Evolutionary conservation across 352 stramenopile species (phyloP), one percentile per base, ranked within the genome.

Genomic region (Globisporangium solare): DNA sequence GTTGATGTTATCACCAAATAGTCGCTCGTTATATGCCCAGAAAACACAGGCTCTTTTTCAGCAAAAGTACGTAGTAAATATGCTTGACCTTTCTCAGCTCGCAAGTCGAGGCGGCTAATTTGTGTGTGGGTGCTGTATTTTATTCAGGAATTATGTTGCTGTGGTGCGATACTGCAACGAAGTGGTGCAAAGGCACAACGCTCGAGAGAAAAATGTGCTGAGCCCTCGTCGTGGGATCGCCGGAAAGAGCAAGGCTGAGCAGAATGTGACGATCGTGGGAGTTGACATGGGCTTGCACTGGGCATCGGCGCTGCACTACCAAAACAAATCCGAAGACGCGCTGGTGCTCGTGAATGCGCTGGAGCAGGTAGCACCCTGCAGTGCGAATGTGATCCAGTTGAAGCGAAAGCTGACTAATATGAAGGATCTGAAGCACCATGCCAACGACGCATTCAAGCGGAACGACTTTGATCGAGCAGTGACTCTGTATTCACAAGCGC

Each of bases 321-420:
- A 84, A 27, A 82, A 86, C 57, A 83, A 88, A 58, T 56, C 74
- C 0, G 81, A 90, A 0, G 73, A 88, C 10, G 82, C 83, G 2
- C 70, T 81, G 53, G 51, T 48, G 32, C 49, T 88, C 47, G 60
- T 95, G 32, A 63, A 68, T 1, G 74, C 79, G 13, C 60, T 93
- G 3, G 83, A 92, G 61, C 13, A 61, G 22, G 79, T 76, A 2
- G 85, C 83, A 2, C 85, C 80, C 13, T 90, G 68, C 47, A 94
- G 82, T 48, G 75, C 69, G 10, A 78, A 88, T 39, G 79, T 94
- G 13, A 76, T 92, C 18, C 73, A 83, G 40, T 40, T 90, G 12
- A 91, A 90, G 53, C 72, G 76, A 0, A 62, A 83, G 47, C 83
- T 83, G 64, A 55, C 70, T 15, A 64, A 83, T 8, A 88, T 93